Evolutionary conservation across 495 filamentous ascomycete species (phyloP).

Genomic region (Annulohypoxylon maeteangense): DNA sequence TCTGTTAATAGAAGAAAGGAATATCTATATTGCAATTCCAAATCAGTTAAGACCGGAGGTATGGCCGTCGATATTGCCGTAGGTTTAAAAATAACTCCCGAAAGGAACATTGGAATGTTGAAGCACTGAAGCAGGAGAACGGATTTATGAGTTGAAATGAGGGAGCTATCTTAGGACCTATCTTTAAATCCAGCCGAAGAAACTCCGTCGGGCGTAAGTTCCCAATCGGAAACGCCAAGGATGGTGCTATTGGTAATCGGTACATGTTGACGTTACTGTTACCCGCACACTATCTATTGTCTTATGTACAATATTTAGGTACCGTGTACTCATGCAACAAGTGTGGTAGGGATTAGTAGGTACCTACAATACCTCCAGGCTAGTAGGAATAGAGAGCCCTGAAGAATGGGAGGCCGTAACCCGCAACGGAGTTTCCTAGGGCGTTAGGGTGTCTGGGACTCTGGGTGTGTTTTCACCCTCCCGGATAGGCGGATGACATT

Average conservation of each 20-base stretch:
- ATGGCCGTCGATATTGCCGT: not conserved
- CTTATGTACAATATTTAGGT: not conserved
- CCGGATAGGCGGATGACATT: constrained; percentile 45
- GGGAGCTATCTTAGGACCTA: constrained; percentile 14
- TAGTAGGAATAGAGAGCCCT: no score
- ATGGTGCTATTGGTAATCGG: not conserved
- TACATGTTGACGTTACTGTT: not conserved
- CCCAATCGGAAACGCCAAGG: constrained; percentile 26
- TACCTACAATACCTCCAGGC: no score
- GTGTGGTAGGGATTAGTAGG: no score
- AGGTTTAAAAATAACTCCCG: constrained; percentile 44
- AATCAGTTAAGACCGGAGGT: constrained; percentile 1
- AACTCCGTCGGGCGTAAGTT: constrained; percentile 24
- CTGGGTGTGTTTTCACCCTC: constrained; percentile 17
- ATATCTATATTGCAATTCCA: not conserved
- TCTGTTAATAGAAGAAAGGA: not conserved
- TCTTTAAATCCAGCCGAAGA: constrained; percentile 42
- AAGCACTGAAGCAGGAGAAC: not conserved
- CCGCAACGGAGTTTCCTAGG: constrained; percentile 42
- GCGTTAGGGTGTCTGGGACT: not conserved
- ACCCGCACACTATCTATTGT: not conserved
- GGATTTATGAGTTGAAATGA: not conserved
- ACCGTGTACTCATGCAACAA: not conserved
- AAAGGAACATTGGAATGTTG: constrained; percentile 1
- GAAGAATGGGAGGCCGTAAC: not conserved